Conservation (phyloP, 768 basidiomycete genomes). For the Auriscalpium vulgare region DNA sequence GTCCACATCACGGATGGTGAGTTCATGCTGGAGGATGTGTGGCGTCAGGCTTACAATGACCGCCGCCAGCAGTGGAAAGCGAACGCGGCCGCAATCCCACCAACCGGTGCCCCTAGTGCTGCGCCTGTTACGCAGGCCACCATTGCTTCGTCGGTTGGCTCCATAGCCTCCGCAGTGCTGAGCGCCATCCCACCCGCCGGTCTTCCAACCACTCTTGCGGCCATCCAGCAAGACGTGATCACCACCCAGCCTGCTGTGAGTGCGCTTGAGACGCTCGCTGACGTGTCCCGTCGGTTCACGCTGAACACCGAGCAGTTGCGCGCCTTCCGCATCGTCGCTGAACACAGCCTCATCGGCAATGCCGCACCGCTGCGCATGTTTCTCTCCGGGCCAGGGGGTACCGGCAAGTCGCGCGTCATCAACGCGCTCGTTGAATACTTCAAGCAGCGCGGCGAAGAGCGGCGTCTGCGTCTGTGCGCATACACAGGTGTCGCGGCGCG, state of each 20-base stretch:
- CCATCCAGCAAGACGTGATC: neutral
- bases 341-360: constrained; percentile 17
- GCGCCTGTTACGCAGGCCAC: too few relatives aligned
- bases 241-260: neutral
- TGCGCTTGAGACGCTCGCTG: neutral
- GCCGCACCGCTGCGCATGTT: constrained; percentile 23
- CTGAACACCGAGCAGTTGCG: constrained; percentile 27
- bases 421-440: constrained; percentile 28
- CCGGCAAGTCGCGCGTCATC: constrained; percentile 35
- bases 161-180: too few relatives aligned
- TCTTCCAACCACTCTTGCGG: too few relatives aligned
- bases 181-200: too few relatives aligned
- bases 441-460: constrained; percentile 6
- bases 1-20: too few relatives aligned
- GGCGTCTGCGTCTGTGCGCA: constrained; percentile 23
- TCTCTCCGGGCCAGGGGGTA: constrained; percentile 32
- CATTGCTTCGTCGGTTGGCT: too few relatives aligned
- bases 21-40: too few relatives aligned
- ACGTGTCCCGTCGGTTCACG: constrained; percentile 13
- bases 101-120: too few relatives aligned
- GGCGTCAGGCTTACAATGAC: too few relatives aligned
- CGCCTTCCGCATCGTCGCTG: constrained; percentile 25
- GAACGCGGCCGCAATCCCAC: too few relatives aligned
- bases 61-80: too few relatives aligned
- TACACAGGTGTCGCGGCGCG: constrained; percentile 24